A percentile compares a stretch with the other conserved stretches of the same genome.
Conservation (phyloP, 2,329 filamentous ascomycete genomes). For the Leptographium lundbergii region DNA sequence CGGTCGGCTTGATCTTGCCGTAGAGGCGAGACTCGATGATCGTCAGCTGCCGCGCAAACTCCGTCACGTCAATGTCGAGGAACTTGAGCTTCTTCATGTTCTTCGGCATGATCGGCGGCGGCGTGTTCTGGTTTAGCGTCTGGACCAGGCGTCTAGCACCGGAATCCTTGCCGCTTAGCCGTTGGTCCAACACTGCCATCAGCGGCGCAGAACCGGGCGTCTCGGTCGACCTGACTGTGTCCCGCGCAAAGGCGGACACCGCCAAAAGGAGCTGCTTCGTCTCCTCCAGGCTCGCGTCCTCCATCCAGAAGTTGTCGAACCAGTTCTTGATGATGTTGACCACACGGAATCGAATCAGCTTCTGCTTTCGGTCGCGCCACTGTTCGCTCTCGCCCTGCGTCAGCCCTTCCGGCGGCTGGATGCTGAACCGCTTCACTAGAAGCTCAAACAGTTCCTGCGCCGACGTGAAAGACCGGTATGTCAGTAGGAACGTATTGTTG, state of each 20-base stretch:
- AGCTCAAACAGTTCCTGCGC: slow-evolving; percentile 87
- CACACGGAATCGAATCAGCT: slow-evolving; percentile 86
- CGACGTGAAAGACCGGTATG: slow-evolving; percentile 88
- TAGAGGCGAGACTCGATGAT: slow-evolving; percentile 94
- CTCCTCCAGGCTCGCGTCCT: slow-evolving; percentile 64
- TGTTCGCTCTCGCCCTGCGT: slow-evolving; percentile 62
- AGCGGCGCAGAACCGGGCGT: slow-evolving; percentile 78
- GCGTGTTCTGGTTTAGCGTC: slow-evolving; percentile 70
- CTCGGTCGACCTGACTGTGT: slow-evolving; percentile 84
- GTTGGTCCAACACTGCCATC: slow-evolving; percentile 78
- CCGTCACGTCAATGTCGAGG: slow-evolving; percentile 85
- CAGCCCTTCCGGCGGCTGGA: slow-evolving; percentile 80
- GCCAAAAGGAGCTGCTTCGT: slow-evolving; percentile 76
- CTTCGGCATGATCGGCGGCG: slow-evolving; percentile 85
- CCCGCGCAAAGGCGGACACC: slow-evolving; percentile 81
- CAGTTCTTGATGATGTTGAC: slow-evolving; percentile 97
- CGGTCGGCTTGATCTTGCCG: slow-evolving; percentile 87
- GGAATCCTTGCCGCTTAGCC: slow-evolving; percentile 76
- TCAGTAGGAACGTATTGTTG: slow-evolving; percentile 95
- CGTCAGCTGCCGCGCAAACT: slow-evolving; percentile 94
- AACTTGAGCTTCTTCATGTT: slow-evolving; percentile 99
- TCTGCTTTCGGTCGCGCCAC: slow-evolving; percentile 92
- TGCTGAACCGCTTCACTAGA: slow-evolving; percentile 79
- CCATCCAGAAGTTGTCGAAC: slow-evolving; percentile 99
- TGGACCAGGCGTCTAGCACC: slow-evolving; percentile 76